A percentile compares a stretch with the other conserved stretches of the same genome.
These are phyloP conservation scores for Beauveria sp. DNA, from an alignment of 2,329 filamentous ascomycete genomes.

Conservation along the genomic window DNA sequence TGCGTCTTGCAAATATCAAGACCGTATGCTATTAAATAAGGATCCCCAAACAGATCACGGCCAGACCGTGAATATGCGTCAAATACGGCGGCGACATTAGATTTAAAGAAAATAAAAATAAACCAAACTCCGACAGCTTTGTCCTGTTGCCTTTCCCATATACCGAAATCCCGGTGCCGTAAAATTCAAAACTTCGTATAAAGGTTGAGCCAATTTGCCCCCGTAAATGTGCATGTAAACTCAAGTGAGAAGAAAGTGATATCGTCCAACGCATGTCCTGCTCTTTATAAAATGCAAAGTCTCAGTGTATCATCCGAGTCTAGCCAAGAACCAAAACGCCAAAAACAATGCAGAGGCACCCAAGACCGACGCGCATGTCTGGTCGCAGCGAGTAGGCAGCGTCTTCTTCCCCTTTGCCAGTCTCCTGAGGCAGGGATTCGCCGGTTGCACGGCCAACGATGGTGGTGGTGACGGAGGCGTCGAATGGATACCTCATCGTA, in stretches of 20 bases:
- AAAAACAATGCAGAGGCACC: constrained; percentile 30
- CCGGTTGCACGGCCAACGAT: constrained; percentile 27
- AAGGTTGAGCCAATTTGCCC: neutral
- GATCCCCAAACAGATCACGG: neutral
- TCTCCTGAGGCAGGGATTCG: constrained; percentile 20
- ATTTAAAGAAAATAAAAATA: neutral
- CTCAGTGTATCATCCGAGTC: constrained; percentile 5
- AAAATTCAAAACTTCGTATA: neutral
- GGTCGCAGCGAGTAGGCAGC: constrained; percentile 13
- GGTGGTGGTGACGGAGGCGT: constrained; percentile 32
- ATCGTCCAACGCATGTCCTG: neutral
- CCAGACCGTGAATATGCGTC: neutral
- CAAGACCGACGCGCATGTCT: constrained; percentile 14
- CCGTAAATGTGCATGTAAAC: neutral
- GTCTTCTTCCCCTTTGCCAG: constrained; percentile 18
- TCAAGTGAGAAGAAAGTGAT: neutral
- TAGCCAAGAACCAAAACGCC: constrained; percentile 30
- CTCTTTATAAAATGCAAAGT: constrained; percentile 7
- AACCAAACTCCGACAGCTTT: neutral
- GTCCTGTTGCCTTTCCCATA: neutral
- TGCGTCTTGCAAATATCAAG: neutral
- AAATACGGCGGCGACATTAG: neutral
- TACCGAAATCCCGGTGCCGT: neutral
- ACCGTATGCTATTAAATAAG: neutral
- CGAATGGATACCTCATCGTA: constrained; percentile 39